Percentiles rank a stretch among this genome's conserved stretches.
Conservation (phyloP, 441 rosid species). For the Bruguiera hainesii region DNA sequence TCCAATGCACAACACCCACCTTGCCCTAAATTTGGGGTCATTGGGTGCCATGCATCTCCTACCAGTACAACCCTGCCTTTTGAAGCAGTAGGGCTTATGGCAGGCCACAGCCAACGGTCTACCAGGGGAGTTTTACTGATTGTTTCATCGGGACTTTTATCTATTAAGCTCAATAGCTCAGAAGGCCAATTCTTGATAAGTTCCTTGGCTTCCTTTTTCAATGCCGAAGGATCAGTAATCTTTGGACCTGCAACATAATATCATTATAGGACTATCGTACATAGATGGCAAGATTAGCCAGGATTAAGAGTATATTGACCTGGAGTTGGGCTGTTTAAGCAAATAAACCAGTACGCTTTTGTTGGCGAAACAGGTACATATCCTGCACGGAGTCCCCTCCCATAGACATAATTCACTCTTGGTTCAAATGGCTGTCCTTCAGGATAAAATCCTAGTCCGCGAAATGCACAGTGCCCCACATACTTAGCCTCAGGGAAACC, state of each 20-base stretch:
- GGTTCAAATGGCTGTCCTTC: conserved; percentile 69
- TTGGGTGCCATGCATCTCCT: conserved; percentile 96
- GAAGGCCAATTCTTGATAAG: conserved; percentile 59
- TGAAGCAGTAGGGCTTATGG: conserved; percentile 60
- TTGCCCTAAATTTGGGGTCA: conserved; percentile 89
- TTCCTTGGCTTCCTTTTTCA: conserved; percentile 67
- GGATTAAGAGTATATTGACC: conserved; percentile 35
- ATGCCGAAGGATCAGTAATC: conserved; percentile 52
- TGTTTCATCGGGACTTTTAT: conserved; percentile 64
- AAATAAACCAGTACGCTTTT: conserved; percentile 89
- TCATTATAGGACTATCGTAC: too few species aligned
- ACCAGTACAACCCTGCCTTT: conserved; percentile 59
- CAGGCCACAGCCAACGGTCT: conserved; percentile 92
- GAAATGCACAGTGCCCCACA: conserved; percentile 72
- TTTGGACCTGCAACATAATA: conserved; percentile 54
- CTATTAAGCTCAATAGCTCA: conserved; percentile 61
- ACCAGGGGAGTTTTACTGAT: conserved; percentile 68
- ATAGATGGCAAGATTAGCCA: background rate
- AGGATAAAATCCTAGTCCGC: conserved; percentile 68
- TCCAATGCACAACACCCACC: conserved; percentile 84
- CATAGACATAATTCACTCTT: conserved; percentile 64
- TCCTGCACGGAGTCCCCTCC: conserved; percentile 81
- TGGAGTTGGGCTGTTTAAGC: conserved; percentile 75
- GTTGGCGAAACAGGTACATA: conserved; percentile 75
- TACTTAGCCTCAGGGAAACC: conserved; percentile 78